Evolutionary conservation across 2,329 filamentous ascomycete species (phyloP), one percentile per base, ranked within the genome.

Genomic region (Nemania sp.): DNA sequence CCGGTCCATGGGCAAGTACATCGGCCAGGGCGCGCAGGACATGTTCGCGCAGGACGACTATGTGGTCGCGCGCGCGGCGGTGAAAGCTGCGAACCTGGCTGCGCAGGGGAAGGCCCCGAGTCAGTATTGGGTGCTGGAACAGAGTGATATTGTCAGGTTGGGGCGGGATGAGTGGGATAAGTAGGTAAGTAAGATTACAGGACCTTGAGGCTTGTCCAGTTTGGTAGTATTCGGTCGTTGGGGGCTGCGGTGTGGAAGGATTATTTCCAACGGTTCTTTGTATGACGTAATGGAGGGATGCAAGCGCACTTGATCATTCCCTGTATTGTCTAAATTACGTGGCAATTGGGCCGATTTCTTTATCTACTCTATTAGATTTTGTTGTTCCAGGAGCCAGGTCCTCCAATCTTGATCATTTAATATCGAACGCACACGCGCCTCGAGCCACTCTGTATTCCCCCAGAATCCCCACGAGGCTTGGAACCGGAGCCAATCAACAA

Each of bases 31-130:
- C 0, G 37, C 85, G 57, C 84, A 84, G 73, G 84, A 96, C 66
- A 73, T 69, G 6, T 79, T 89, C 71, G 89, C 84, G 1, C 89
- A 94, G 74, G 89, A 94, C 46, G 84, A 82, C 5, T 80, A 86
- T 51, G 81, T 88, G 28, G 90, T 96, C 72, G 88, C 77, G 2
- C 78, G 79, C 59, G 87, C 88, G 11, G 86, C 86, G 3, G 81
- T 89, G 2, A 74, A 73, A 45, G 88, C 86, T 1, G 80, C 77
- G 7, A 66, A 81, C 60, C 69, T 86, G 46, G 84, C 82, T 1
- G 76, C 76, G 56, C 76, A 82, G 70, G 82, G 82, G 53, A 82
- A 80, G 71, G 81, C 79, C n/a, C 79, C 77, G 49, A 76, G 66
- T 69, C 83, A 78, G 76, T 82, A 70, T 56, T 89, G 86, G 86